Evolutionary conservation across 2,329 filamentous ascomycete species (phyloP), one percentile per base, ranked within the genome.

Genomic region (Dothiorella sarmentorum): DNA sequence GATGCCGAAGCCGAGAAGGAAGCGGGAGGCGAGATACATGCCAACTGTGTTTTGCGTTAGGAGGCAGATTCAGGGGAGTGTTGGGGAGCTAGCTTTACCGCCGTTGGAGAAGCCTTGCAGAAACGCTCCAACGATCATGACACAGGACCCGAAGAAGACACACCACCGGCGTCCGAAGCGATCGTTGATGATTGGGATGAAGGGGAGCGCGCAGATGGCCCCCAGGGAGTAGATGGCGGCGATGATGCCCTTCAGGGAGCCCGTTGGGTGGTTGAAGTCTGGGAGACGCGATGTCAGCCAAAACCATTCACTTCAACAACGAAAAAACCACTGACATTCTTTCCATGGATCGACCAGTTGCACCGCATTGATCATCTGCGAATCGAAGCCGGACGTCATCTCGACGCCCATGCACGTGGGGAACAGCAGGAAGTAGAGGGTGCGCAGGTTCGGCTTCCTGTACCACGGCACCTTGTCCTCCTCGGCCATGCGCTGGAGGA

Each of bases 1-100:
- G 73, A 86, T 86, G 45, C 86, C 86, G 65, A 90, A 88, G 62
- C 87, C 87, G 29, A 87, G 79, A 45, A 87, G 71, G 63, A 85
- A 84, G 47, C 85, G 79, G 38, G 83, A 84, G 13, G 75, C 81
- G 65, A 85, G 78, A 65, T 83, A 86, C 77, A 85, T 56, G 2
- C 10, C 15, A n/a, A 59, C 71, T 72, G n/a, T 15, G 2, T 13
- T 11, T 38, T 4, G 4, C 13, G 31, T 51, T 20, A 51, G 29
- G 11, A 24, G 5, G 5, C n/a, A n/a, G 7, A 26, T 4, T 9
- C 13, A 7, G 15, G 7, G 6, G 7, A 6, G 20, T 11, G 7
- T 15, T 17, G 5, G 5, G 27, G n/a, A 13, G 29, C 17, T 18
- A 7, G 18, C 61, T 69, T 47, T 58, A 71, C 70, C 56, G n/a